Base-by-base conservation (phyloP, 345 rosid genomes). In the Eucalyptus victrix region DNA sequence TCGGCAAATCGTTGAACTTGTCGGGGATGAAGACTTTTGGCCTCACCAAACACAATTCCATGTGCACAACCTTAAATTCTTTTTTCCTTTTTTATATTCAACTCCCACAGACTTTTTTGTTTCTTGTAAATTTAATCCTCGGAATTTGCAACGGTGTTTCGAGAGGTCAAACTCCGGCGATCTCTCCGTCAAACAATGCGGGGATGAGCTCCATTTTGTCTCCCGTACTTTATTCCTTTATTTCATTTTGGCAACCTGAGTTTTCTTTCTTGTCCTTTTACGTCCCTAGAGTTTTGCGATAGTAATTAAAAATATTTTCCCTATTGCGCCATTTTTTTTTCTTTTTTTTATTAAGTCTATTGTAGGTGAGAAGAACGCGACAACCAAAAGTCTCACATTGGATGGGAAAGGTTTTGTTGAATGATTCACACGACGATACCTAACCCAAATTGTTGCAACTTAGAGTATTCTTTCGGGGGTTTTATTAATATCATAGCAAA, bases 291-390 rank as follows among this genome's bases (percentile, higher is more conserved):
- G 8, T 34, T 69, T 18, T 34, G 21, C 13, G 2, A 37, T 18
- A 18, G 80, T 34, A 69, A 34, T 34, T 69, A 69, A 34, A 21
- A 37, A 34, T 37, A 69, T 2, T 19, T 72, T 37, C 45, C 14
- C 83, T 72, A 72, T 72, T 21, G 15, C 16, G 19, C 0, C 1
- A 3, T 28, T 28, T 60, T 72, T 2, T 10, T 72, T 37, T 40
- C 19, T 8, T 42, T 72, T 37, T 21, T 37, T 9, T 72, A 21
- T 76, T 40, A 40, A 40, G 1, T 37, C 1, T 2, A 37, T 21
- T 3, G 2, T 44, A 0, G 8, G 15, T 21, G 12, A 37, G 26
- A 72, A 72, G 0, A 40, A 6, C 1, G 26, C 5, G 7, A n/a
- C 5, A 65, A n/a, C 19, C 2, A 18, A 30, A 13, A 65, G 21